Conservation (phyloP, 2,329 filamentous ascomycete species). For the Hortaea werneckii region DNA sequence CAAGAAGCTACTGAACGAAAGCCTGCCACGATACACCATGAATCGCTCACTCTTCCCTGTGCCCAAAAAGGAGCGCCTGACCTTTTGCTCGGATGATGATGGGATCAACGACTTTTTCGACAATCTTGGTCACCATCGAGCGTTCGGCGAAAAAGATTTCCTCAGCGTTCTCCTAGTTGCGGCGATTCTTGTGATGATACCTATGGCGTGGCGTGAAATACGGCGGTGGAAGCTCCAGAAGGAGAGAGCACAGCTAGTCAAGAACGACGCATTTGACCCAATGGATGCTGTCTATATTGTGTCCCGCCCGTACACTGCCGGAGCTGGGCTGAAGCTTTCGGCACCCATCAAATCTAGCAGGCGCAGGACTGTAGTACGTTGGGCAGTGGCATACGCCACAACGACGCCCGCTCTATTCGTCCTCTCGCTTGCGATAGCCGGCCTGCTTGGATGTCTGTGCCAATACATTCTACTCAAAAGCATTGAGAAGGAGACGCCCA, state of each 20-base stretch:
- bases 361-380: constrained; percentile 64
- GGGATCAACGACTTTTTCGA: constrained; percentile 77
- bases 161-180: constrained; percentile 62
- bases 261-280: constrained; percentile 58
- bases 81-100: constrained; percentile 80
- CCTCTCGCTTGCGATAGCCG: constrained; percentile 69
- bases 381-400: constrained; percentile 80
- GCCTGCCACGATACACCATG: constrained; percentile 65
- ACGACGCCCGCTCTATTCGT: constrained; percentile 78
- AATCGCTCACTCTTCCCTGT: constrained; percentile 70
- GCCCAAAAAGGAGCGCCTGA: constrained; percentile 69
- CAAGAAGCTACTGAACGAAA: constrained; percentile 60
- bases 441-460: constrained; percentile 71
- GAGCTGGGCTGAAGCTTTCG: constrained; percentile 59
- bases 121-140: constrained; percentile 54
- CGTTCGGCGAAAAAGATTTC: constrained; percentile 62
- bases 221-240: constrained; percentile 65
- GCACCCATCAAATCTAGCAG: constrained; percentile 53
- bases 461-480: constrained; percentile 68
- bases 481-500: constrained; percentile 67
- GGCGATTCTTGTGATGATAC: constrained; percentile 62
- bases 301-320: constrained; percentile 67
- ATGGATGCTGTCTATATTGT: constrained; percentile 85
- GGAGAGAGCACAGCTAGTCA: constrained; percentile 56
- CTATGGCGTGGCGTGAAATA: constrained; percentile 74